Percentiles rank a stretch among this genome's conserved stretches.
Evolutionary conservation across 768 basidiomycete genomes (phyloP).

Genomic region (Boletus vermiculosoides): DNA sequence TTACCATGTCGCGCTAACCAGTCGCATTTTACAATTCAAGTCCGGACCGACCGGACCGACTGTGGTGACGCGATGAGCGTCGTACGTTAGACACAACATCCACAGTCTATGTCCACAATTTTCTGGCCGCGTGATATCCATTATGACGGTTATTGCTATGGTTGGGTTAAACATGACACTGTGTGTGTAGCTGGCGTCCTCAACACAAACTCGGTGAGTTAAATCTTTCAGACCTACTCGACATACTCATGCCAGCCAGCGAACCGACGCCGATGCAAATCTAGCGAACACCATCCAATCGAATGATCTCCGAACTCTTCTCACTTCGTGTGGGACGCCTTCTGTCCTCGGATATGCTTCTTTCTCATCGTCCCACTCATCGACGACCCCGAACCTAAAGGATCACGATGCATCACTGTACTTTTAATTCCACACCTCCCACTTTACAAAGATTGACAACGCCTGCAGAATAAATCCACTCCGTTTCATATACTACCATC

Average conservation of each 20-base stretch:
- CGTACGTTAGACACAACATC: background rate
- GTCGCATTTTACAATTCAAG: no score
- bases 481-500: conserved; percentile 49
- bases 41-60: conserved; percentile 15
- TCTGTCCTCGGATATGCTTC: conserved; percentile 32
- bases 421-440: background rate
- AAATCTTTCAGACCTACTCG: background rate
- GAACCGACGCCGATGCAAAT: conserved; percentile 15
- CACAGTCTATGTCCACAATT: conserved; percentile 35
- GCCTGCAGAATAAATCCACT: conserved; percentile 15
- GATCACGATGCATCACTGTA: conserved; percentile 28
- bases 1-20: no score
- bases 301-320: conserved; percentile 19
- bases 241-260: conserved; percentile 10
- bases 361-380: conserved; percentile 14
- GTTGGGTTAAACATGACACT: conserved; percentile 47
- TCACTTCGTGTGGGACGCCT: conserved; percentile 20
- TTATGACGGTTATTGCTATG: conserved; percentile 53
- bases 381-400: conserved; percentile 32
- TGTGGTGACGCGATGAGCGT: background rate
- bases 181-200: conserved; percentile 56
- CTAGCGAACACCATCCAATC: conserved; percentile 13
- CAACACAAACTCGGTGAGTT: conserved; percentile 33
- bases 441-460: conserved; percentile 10
- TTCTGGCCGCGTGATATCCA: conserved; percentile 60